Evolutionary conservation across 768 basidiomycete genomes (phyloP).

Genomic region (Russula foetens): DNA sequence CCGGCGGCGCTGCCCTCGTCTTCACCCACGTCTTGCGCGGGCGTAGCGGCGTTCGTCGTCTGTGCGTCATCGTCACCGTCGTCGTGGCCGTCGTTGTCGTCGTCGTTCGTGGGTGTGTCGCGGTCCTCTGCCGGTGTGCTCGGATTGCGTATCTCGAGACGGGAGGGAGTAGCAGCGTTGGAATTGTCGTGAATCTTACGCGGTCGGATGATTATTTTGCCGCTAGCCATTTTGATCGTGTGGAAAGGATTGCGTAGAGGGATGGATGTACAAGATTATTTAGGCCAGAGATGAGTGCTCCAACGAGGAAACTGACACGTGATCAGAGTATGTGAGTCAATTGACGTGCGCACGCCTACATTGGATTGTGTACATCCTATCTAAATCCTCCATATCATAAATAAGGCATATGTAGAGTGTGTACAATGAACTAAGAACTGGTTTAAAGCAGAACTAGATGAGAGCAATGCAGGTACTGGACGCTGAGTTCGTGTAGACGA

Average conservation of each 20-base stretch:
- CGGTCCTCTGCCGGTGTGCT: not conserved
- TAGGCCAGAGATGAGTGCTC: no score
- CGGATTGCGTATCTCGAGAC: constrained; percentile 7
- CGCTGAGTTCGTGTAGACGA: not conserved
- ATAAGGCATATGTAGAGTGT: constrained; percentile 6
- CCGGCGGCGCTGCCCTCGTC: constrained; percentile 4
- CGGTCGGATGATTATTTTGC: constrained; percentile 19
- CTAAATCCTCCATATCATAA: not conserved
- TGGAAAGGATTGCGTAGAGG: not conserved
- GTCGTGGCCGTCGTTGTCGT: not conserved
- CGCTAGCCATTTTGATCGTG: constrained; percentile 6
- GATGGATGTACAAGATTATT: not conserved
- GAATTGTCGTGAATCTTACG: constrained; percentile 12
- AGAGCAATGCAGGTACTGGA: not conserved
- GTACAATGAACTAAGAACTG: constrained; percentile 5
- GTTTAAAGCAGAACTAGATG: not conserved
- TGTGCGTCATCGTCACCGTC: not conserved
- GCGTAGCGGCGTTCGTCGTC: constrained; percentile 9
- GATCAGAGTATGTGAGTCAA: not conserved
- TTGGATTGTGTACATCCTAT: not conserved
- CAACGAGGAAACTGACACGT: not conserved
- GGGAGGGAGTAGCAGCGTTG: not conserved
- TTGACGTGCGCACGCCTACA: not conserved
- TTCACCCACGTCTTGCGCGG: not conserved
- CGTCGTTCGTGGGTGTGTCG: constrained; percentile 4